Base-by-base conservation (phyloP, 805 yeast species). In the Lipomyces yamanashiensis region DNA sequence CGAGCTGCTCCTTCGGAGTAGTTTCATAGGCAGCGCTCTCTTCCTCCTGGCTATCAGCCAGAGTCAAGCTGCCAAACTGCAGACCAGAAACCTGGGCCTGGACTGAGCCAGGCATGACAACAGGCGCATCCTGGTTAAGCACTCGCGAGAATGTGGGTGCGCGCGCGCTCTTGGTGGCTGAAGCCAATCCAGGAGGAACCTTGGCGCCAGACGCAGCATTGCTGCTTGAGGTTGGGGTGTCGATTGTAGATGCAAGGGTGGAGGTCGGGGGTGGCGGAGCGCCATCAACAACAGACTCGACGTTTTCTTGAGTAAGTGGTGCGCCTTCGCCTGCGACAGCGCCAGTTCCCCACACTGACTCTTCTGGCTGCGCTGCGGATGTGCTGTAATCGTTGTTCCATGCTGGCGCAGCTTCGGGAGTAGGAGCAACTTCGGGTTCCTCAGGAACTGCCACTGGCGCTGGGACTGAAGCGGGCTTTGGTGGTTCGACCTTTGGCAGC, bases 41-140 rank as follows among this genome's bases (percentile, higher is more conserved):
- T 13, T 66, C 68, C 10, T 63, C 59, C 21, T 39, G 58, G 50
- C 40, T 44, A 21, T 56, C 65, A 28, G 58, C 54, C 62, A 83
- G 76, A 33, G 82, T 75, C 69, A 85, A 77, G 12, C 87, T 83
- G 61, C 90, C 90, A 71, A 86, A 86, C 40, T 87, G 85, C 47
- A 86, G 85, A 67, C 86, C 87, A 36, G 83, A 82, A 54, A 82
- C 76, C 69, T 77, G 81, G 61, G 81, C 78, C 66, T 73, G 74
- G 51, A 82, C 78, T 44, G 82, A 75, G 49, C 79, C 77, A 67
- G 89, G 89, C 73, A 86, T 82, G 39, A 85, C 79, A 59, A 79
- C 83, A 39, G 84, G 78, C 15, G 77, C 79, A 39, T 79, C 80
- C 72, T 78, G 81, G 65, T 77, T 74, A 58, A 77, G 67, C 62